A percentile compares a stretch with the other conserved stretches of the same genome.
Evolutionary conservation across 148 eudicot species (phyloP).

Genomic region (Amaranthus hypochondriacus): DNA sequence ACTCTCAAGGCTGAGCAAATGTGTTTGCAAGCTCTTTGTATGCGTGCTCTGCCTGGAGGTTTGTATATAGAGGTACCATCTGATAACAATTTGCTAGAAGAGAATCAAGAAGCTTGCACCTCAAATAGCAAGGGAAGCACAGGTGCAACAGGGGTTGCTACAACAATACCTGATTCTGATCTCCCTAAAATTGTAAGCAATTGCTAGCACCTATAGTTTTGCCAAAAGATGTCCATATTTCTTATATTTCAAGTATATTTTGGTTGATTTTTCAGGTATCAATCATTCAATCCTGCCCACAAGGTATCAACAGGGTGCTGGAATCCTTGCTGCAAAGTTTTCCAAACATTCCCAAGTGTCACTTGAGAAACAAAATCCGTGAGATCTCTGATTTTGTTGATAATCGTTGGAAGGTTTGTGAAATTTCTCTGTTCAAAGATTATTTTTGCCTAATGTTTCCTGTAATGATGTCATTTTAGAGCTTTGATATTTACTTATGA

Average conservation of each 20-base stretch:
- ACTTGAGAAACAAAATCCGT: slow-evolving; percentile 58
- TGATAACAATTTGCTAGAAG: slow-evolving; percentile 36
- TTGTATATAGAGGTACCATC: slow-evolving; percentile 42
- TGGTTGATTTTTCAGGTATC: slow-evolving; percentile 44
- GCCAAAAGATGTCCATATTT: background rate
- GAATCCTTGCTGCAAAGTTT: slow-evolving; percentile 50
- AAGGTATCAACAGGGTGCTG: slow-evolving; percentile 55
- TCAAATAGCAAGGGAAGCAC: slow-evolving; percentile 40
- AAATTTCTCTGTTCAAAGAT: slow-evolving; percentile 3
- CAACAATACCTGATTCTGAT: slow-evolving; percentile 48
- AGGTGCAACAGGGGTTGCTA: slow-evolving; percentile 20
- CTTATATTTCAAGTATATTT: background rate
- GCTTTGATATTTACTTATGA: background rate
- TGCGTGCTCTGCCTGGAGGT: slow-evolving; percentile 50
- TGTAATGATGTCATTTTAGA: background rate
- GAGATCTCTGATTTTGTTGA: slow-evolving; percentile 72
- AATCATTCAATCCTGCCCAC: slow-evolving; percentile 49
- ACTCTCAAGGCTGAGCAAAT: slow-evolving; percentile 48
- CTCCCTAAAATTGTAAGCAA: slow-evolving; percentile 66
- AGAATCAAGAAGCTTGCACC: slow-evolving; percentile 38
- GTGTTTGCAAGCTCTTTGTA: slow-evolving; percentile 68
- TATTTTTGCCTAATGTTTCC: background rate
- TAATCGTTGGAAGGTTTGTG: slow-evolving; percentile 74
- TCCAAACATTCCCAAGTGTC: slow-evolving; percentile 52
- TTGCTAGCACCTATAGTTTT: background rate